Conservation (phyloP, 202 grass and related monocot species). For the Schoenoplectus triqueter region DNA sequence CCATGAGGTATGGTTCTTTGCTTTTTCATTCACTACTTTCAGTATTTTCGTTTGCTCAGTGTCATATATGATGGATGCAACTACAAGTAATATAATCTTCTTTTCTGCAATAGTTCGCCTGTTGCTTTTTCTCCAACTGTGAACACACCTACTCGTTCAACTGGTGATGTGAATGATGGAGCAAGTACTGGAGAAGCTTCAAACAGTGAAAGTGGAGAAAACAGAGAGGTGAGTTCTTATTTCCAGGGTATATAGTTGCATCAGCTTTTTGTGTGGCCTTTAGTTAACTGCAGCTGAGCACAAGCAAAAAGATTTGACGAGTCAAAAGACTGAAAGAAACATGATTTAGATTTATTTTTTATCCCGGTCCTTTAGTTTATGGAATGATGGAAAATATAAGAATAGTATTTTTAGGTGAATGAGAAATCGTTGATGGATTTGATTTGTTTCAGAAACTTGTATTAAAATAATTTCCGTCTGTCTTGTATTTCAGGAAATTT, state of each 20-base stretch:
- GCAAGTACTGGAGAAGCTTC: slow-evolving; percentile 13
- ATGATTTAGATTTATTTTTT: no score
- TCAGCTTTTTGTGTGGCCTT: slow-evolving; percentile 3
- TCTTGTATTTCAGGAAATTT: slow-evolving; percentile 46
- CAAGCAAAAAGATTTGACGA: no score
- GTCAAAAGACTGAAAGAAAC: no score
- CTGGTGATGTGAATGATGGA: slow-evolving; percentile 34
- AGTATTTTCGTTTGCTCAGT: not conserved
- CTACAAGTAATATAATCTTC: slow-evolving; percentile 10
- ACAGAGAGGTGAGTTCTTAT: slow-evolving; percentile 27
- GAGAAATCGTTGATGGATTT: no score
- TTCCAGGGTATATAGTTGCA: not conserved
- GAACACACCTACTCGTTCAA: slow-evolving; percentile 25
- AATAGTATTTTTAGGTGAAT: no score
- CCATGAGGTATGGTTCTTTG: slow-evolving; percentile 27
- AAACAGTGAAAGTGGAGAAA: slow-evolving; percentile 15
- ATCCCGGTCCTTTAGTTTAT: no score
- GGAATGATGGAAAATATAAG: no score
- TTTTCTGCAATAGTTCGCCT: slow-evolving; percentile 22
- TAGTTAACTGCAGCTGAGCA: not conserved
- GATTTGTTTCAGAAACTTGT: slow-evolving; percentile 17
- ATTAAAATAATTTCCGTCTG: slow-evolving; percentile 22
- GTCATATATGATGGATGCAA: slow-evolving; percentile 5
- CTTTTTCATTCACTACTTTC: not conserved
- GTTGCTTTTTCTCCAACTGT: slow-evolving; percentile 12